A percentile compares a stretch with the other conserved stretches of the same genome.
These are phyloP conservation scores for Alternaria gaisen DNA, from an alignment of 2,329 filamentous ascomycete genomes.

Conservation along the genomic window DNA sequence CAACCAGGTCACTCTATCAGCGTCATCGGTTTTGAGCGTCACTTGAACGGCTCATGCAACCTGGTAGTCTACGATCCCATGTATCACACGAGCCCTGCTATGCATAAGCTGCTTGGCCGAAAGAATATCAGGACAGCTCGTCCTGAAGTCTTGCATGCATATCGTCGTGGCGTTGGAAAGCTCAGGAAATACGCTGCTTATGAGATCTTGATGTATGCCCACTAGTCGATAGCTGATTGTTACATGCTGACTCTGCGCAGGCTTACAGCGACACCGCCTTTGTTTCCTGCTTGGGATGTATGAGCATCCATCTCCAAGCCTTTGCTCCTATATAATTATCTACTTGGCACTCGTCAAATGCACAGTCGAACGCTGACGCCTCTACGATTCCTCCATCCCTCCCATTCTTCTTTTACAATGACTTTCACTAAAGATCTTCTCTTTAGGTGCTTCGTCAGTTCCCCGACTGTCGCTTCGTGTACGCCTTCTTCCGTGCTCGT, in stretches of 20 bases:
- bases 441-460: slow-evolving; percentile 50
- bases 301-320: slow-evolving; percentile 31
- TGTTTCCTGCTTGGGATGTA: slow-evolving; percentile 55
- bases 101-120: slow-evolving; percentile 67
- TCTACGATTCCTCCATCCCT: background rate
- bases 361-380: background rate
- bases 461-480: slow-evolving; percentile 48
- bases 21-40: slow-evolving; percentile 83
- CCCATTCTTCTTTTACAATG: background rate
- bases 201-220: slow-evolving; percentile 75
- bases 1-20: slow-evolving; percentile 91
- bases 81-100: slow-evolving; percentile 72
- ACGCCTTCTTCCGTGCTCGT: slow-evolving; percentile 50
- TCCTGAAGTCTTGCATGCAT: slow-evolving; percentile 67
- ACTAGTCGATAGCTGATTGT: background rate
- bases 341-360: slow-evolving; percentile 23
- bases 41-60: slow-evolving; percentile 68
- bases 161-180: slow-evolving; percentile 74
- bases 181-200: slow-evolving; percentile 77
- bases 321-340: slow-evolving; percentile 22
- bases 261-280: slow-evolving; percentile 48
- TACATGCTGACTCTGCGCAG: slow-evolving; percentile 28
- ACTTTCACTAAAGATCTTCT: slow-evolving; percentile 35
- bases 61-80: slow-evolving; percentile 90
- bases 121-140: slow-evolving; percentile 58